These are phyloP conservation scores for Fusarium mangiferae DNA, from an alignment of 2,329 filamentous ascomycete genomes.

Conservation along the genomic window DNA sequence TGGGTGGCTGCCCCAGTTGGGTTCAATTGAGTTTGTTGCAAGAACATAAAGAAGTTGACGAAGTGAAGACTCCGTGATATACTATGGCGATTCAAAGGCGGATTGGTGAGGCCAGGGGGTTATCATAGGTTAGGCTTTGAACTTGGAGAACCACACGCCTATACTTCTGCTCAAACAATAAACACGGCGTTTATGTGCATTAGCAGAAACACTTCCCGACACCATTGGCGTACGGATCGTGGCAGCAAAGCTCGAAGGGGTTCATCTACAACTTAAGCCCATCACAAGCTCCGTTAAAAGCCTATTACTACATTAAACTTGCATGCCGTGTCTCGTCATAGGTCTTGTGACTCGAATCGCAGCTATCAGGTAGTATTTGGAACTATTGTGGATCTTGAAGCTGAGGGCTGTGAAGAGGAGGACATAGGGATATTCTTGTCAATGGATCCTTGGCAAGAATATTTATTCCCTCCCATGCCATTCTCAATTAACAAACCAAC, in stretches of 20 bases:
- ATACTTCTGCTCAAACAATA: neutral
- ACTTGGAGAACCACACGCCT: neutral
- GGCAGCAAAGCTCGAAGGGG: neutral
- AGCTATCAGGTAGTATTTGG: no score
- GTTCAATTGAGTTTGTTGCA: conserved; percentile 9
- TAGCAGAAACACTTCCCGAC: neutral
- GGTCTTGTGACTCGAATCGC: no score
- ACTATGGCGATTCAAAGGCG: neutral
- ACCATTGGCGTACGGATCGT: neutral
- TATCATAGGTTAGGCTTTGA: neutral
- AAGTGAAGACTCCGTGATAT: neutral
- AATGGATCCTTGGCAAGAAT: neutral
- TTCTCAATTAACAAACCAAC: neutral
- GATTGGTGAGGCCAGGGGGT: neutral
- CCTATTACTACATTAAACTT: neutral
- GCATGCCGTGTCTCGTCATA: neutral
- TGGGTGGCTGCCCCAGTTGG: neutral
- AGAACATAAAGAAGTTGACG: neutral
- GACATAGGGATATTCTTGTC: neutral
- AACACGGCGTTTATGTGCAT: neutral
- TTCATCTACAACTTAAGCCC: neutral
- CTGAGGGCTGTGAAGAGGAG: neutral
- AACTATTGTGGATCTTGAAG: neutral
- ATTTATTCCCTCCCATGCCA: neutral
- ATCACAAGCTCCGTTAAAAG: neutral